Conservation (phyloP, 2,329 filamentous ascomycete genomes). For the Botrytis aclada region DNA sequence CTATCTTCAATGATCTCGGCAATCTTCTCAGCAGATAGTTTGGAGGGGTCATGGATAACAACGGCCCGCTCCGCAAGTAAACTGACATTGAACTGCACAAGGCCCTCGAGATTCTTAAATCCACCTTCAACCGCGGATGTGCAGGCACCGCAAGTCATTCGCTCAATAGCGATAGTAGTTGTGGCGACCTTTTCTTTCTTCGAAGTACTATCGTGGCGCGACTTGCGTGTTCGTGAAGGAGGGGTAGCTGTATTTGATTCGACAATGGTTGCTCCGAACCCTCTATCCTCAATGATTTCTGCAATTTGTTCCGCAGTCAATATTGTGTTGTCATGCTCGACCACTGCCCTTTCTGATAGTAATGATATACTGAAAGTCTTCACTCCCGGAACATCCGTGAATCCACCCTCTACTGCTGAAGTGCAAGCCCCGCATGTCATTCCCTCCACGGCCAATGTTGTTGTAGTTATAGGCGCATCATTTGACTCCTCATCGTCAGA, state of each 20-base stretch:
- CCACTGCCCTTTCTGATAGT: slow-evolving; percentile 78
- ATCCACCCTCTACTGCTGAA: slow-evolving; percentile 76
- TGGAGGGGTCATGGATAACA: slow-evolving; percentile 73
- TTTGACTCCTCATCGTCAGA: slow-evolving; percentile 37
- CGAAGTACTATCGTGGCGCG: slow-evolving; percentile 31
- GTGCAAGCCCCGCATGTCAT: slow-evolving; percentile 94
- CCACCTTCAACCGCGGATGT: slow-evolving; percentile 86
- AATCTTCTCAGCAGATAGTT: slow-evolving; percentile 71
- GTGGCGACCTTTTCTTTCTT: slow-evolving; percentile 50
- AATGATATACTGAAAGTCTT: slow-evolving; percentile 78
- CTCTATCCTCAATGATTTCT: slow-evolving; percentile 64
- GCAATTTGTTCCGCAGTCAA: slow-evolving; percentile 53
- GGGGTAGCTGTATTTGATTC: slow-evolving; percentile 58
- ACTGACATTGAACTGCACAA: slow-evolving; percentile 91
- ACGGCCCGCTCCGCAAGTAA: slow-evolving; percentile 89
- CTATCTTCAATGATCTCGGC: slow-evolving; percentile 81
- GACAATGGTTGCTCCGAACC: slow-evolving; percentile 76
- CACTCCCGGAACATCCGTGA: slow-evolving; percentile 71
- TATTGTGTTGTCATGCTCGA: slow-evolving; percentile 67
- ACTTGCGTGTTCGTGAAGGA: slow-evolving; percentile 36
- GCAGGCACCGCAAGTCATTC: slow-evolving; percentile 97
- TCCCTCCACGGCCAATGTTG: slow-evolving; percentile 75
- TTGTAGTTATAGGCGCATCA: slow-evolving; percentile 51
- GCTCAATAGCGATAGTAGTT: slow-evolving; percentile 85
- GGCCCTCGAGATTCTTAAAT: slow-evolving; percentile 72